Conservation (phyloP, 2,329 filamentous ascomycete genomes). For the Fusarium sp. region DNA sequence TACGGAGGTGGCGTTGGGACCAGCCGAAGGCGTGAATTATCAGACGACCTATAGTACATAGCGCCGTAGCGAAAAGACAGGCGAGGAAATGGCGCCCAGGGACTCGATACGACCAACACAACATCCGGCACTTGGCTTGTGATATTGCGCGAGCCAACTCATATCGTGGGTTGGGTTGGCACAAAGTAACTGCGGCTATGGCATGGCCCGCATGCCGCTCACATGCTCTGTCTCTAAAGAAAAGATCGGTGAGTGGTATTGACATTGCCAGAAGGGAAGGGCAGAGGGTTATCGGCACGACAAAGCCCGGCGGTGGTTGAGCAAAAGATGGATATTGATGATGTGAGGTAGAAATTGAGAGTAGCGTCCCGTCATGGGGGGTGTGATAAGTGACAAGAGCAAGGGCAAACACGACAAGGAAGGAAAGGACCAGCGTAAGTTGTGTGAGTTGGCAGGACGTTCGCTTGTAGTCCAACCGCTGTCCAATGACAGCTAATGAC, state of each 20-base stretch:
- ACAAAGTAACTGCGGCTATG: constrained; percentile 3
- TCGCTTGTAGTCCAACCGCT: constrained; percentile 49
- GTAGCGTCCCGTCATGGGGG: constrained; percentile 16
- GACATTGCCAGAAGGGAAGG: constrained; percentile 11
- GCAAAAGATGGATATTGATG: constrained; percentile 17
- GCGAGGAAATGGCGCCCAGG: constrained; percentile 8
- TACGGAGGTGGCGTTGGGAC: constrained; percentile 19
- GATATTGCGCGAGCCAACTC: constrained; percentile 9
- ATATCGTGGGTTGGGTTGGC: constrained; percentile 13
- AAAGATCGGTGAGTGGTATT: constrained; percentile 21
- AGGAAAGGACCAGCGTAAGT: constrained; percentile 37
- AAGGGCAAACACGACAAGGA: constrained; percentile 5
- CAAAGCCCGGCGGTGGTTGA: constrained; percentile 16
- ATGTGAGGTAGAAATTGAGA: constrained; percentile 24
- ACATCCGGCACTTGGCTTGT: constrained; percentile 33
- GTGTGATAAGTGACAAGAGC: constrained; percentile 9
- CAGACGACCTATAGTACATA: constrained; percentile 4
- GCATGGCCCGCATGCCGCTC: background rate
- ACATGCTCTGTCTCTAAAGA: background rate
- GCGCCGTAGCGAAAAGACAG: constrained; percentile 11
- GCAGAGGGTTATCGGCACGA: constrained; percentile 18
- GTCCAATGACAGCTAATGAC: constrained; percentile 45
- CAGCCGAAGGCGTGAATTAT: constrained; percentile 17
- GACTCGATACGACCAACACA: constrained; percentile 17
- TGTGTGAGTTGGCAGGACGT: constrained; percentile 49